Percentiles rank a stretch among this genome's conserved stretches.
These are phyloP conservation scores for Tephrocybe sp. DNA, from an alignment of 768 basidiomycete genomes.

Conservation along the genomic window DNA sequence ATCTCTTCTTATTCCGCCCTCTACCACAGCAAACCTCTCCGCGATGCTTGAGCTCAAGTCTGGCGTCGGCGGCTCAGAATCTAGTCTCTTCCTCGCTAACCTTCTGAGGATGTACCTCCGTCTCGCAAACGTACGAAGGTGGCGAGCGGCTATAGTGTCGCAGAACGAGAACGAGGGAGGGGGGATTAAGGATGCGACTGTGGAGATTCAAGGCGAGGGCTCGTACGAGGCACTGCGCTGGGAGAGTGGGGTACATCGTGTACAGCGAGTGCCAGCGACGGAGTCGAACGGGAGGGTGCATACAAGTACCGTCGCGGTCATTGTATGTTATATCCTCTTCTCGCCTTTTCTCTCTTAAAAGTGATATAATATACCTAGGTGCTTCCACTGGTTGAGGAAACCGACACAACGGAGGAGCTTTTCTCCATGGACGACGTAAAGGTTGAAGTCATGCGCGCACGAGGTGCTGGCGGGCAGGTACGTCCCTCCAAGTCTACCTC, in stretches of 20 bases:
- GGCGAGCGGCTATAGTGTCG: slow-evolving; percentile 63
- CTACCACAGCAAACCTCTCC: slow-evolving; percentile 62
- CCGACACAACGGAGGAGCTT: slow-evolving; percentile 62
- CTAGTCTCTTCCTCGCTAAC: slow-evolving; percentile 78
- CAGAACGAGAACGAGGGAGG: slow-evolving; percentile 57
- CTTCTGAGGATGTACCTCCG: slow-evolving; percentile 82
- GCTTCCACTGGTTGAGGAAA: slow-evolving; percentile 74
- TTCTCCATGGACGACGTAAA: slow-evolving; percentile 85
- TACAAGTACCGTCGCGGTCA: slow-evolving; percentile 85
- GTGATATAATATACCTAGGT: slow-evolving; percentile 56
- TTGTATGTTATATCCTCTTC: slow-evolving; percentile 52
- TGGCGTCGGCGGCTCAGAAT: slow-evolving; percentile 90
- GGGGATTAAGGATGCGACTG: slow-evolving; percentile 76
- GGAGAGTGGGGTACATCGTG: slow-evolving; percentile 96
- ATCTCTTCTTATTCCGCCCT: slow-evolving; percentile 69
- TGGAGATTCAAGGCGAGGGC: slow-evolving; percentile 77
- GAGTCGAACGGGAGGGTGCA: slow-evolving; percentile 88
- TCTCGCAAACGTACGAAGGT: slow-evolving; percentile 52
- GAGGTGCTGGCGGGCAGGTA: slow-evolving; percentile 97
- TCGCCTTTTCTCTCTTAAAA: neutral
- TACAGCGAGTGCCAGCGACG: slow-evolving; percentile 91
- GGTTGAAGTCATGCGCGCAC: slow-evolving; percentile 91
- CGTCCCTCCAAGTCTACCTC: slow-evolving; percentile 10
- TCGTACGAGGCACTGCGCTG: slow-evolving; percentile 79
- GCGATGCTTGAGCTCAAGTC: slow-evolving; percentile 90